Conservation (phyloP, 176 grass and related monocot species). For the Oryza brachyantha region DNA sequence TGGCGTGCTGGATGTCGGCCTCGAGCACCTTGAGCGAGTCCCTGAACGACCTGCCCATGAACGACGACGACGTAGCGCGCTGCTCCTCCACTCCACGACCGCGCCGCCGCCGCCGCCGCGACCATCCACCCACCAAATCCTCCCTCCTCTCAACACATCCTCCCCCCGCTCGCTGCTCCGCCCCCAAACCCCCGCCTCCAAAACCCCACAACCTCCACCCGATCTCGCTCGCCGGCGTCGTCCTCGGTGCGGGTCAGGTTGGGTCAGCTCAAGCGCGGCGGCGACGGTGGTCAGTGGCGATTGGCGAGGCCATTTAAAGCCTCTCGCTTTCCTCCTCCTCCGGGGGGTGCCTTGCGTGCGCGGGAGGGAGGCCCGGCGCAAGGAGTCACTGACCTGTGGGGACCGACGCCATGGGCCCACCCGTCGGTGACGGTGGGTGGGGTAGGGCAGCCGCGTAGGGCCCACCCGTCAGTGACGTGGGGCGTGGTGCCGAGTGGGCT, state of each 20-base stretch:
- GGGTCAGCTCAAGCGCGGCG: slow-evolving; percentile 17
- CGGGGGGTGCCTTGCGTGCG: slow-evolving; percentile 49
- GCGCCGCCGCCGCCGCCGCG: slow-evolving; percentile 8
- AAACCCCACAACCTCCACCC: slow-evolving; percentile 32
- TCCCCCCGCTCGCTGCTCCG: background rate
- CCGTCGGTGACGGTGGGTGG: background rate
- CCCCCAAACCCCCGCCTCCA: background rate
- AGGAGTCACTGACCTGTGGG: background rate
- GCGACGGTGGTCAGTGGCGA: slow-evolving; percentile 37
- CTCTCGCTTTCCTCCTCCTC: slow-evolving; percentile 19
- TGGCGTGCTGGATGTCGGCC: slow-evolving; percentile 92
- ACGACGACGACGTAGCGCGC: background rate
- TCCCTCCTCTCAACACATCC: slow-evolving; percentile 5
- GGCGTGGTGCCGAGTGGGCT: background rate
- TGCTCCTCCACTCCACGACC: background rate
- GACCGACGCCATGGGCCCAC: background rate
- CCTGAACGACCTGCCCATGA: slow-evolving; percentile 77
- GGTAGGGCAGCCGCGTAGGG: rapidly evolving
- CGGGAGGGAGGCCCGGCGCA: background rate
- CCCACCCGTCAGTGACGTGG: background rate
- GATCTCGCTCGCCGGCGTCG: no score
- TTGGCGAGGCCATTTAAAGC: slow-evolving; percentile 51
- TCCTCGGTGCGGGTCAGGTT: no score
- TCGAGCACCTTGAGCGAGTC: slow-evolving; percentile 93
- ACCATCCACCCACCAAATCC: slow-evolving; percentile 38